phyloP scores from a whole-genome alignment of 768 basidiomycete genomes.

The Plicaturopsis crispa region DNA sequence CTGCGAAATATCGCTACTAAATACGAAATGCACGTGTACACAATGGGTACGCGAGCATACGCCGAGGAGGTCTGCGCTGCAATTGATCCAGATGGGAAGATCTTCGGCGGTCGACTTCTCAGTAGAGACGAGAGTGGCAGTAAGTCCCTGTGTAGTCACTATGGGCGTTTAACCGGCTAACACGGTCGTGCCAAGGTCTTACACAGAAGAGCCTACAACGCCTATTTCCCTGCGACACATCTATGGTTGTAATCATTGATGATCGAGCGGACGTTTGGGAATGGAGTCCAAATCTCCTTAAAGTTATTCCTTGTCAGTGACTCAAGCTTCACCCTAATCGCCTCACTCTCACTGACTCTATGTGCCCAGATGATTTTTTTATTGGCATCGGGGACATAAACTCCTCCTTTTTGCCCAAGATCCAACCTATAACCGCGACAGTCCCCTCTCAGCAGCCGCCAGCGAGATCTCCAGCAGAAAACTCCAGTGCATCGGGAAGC shows the following conservation, averaged over 20 bases:
- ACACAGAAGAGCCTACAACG: constrained; percentile 89
- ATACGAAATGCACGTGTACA: constrained; percentile 99
- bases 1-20: constrained; percentile 60
- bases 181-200: constrained; percentile 50
- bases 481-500: too few relatives aligned
- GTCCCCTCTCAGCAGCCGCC: constrained; percentile 13
- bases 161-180: constrained; percentile 1
- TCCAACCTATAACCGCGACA: constrained; percentile 43
- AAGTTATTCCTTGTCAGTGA: constrained; percentile 90
- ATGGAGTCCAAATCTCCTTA: constrained; percentile 92
- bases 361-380: constrained; percentile 83
- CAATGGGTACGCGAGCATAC: constrained; percentile 97
- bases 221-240: constrained; percentile 93
- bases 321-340: constrained; percentile 6
- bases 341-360: constrained; percentile 1
- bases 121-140: constrained; percentile 97
- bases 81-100: constrained; percentile 81
- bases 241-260: constrained; percentile 99
- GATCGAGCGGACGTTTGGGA: constrained; percentile 99
- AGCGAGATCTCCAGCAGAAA: too few relatives aligned
- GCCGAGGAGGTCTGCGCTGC: constrained; percentile 92
- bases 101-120: constrained; percentile 83
- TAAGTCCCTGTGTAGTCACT: constrained; percentile 34
- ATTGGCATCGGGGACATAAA: constrained; percentile 98
- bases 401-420: constrained; percentile 83